phyloP scores from a whole-genome alignment of 345 rosid genomes.

The Citrus inodora region DNA sequence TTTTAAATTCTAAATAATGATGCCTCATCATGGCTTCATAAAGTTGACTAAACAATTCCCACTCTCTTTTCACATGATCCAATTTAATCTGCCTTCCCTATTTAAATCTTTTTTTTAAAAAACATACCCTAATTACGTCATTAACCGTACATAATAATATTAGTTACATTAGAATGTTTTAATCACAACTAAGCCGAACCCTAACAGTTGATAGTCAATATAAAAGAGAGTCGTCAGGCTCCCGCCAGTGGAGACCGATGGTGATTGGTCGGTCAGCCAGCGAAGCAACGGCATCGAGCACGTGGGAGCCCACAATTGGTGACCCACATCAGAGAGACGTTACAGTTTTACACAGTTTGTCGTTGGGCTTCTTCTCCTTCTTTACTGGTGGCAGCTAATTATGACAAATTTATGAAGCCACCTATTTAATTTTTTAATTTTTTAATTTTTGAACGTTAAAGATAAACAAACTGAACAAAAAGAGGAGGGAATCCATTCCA shows the following conservation, averaged over 20 bases:
- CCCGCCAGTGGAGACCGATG: background rate
- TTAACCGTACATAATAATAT: background rate
- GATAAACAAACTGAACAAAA: background rate
- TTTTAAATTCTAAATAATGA: background rate
- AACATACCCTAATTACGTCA: background rate
- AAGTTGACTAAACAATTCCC: background rate
- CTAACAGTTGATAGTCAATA: background rate
- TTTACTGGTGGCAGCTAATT: background rate
- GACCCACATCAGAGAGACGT: background rate
- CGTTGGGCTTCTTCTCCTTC: background rate
- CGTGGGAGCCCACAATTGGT: conserved; percentile 15
- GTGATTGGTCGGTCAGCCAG: conserved; percentile 25
- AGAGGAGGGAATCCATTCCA: background rate
- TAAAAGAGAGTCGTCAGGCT: background rate
- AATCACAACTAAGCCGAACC: background rate
- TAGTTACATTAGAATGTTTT: background rate
- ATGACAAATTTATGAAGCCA: background rate
- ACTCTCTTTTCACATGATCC: background rate
- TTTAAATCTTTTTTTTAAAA: background rate
- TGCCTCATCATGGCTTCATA: background rate
- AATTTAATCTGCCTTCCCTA: background rate
- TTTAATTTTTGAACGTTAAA: too few relatives aligned
- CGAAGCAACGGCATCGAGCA: conserved; percentile 9
- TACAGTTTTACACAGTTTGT: background rate
- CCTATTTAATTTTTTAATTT: too few relatives aligned